phyloP scores from a whole-genome alignment of 1,139 yeast genomes.

The Entelexis paramagnoliae region DNA sequence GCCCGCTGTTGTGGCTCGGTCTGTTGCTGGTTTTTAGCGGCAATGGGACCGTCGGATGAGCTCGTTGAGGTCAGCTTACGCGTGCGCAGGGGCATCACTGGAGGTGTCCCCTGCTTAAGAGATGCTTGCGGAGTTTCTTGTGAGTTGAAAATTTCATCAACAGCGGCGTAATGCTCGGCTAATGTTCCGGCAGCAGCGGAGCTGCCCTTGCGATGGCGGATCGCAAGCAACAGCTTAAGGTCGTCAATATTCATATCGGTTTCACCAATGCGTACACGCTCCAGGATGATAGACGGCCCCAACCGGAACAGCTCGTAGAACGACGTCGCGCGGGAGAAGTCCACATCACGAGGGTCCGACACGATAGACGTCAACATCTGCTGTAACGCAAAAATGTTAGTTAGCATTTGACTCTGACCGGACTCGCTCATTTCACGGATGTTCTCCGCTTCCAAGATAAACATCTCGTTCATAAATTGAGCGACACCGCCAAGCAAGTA shows the following conservation, averaged over 20 bases:
- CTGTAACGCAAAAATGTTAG: conserved; percentile 63
- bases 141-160: conserved; percentile 14
- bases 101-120: background rate
- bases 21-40: too few species aligned
- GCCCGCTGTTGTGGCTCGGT: background rate
- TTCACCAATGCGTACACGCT: conserved; percentile 28
- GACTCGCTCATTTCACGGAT: conserved; percentile 48
- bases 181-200: conserved; percentile 17
- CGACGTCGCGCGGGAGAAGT: conserved; percentile 46
- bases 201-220: conserved; percentile 22
- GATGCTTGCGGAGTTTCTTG: background rate
- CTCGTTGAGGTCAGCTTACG: background rate
- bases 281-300: conserved; percentile 23
- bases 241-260: conserved; percentile 21
- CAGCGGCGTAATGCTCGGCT: conserved; percentile 12
- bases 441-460: conserved; percentile 51
- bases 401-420: conserved; percentile 57
- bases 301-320: conserved; percentile 41
- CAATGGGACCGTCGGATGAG: too few species aligned
- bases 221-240: conserved; percentile 16
- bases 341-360: conserved; percentile 47
- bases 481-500: conserved; percentile 44
- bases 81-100: conserved; percentile 1
- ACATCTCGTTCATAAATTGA: conserved; percentile 44
- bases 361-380: conserved; percentile 62